phyloP scores from a whole-genome alignment of 2,329 filamentous ascomycete species.

The Emericellopsis atlantica region DNA sequence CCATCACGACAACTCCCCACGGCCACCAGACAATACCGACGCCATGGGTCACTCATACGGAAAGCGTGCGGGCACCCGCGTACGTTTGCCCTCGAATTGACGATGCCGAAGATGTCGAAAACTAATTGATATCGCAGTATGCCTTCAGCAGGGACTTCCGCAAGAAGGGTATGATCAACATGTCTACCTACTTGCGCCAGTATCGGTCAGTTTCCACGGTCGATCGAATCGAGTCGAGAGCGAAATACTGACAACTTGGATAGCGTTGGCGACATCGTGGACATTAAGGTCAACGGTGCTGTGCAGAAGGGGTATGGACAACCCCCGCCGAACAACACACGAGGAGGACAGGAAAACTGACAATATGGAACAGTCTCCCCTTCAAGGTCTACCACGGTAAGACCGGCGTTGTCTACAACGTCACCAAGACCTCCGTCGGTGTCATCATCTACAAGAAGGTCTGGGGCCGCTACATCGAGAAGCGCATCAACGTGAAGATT shows the following conservation, averaged over 20 bases:
- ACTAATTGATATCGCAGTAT: constrained; percentile 42
- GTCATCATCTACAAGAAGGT: constrained; percentile 99
- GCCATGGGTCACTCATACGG: constrained; percentile 79
- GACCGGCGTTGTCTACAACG: constrained; percentile 97
- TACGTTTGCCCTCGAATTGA: constrained; percentile 30
- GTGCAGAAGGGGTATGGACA: constrained; percentile 86
- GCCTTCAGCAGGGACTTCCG: constrained; percentile 92
- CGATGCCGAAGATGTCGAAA: constrained; percentile 4
- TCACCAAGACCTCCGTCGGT: constrained; percentile 93
- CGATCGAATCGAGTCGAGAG: constrained; percentile 3
- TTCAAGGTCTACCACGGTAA: constrained; percentile 99
- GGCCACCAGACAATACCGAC: constrained; percentile 35
- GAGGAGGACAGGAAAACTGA: constrained; percentile 15
- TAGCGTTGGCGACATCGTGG: constrained; percentile 95
- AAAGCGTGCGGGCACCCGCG: constrained; percentile 77
- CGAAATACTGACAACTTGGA: constrained; percentile 26
- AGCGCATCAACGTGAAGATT: constrained; percentile 97
- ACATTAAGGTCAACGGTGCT: constrained; percentile 97
- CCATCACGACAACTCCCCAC: constrained; percentile 20
- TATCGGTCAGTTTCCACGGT: constrained; percentile 52
- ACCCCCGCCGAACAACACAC: no score
- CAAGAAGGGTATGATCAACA: constrained; percentile 84
- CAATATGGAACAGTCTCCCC: constrained; percentile 59
- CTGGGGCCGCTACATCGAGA: constrained; percentile 99
- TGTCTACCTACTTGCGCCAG: constrained; percentile 88